phyloP scores from a whole-genome alignment of 306 rosid genomes.

The Malus domestica region DNA sequence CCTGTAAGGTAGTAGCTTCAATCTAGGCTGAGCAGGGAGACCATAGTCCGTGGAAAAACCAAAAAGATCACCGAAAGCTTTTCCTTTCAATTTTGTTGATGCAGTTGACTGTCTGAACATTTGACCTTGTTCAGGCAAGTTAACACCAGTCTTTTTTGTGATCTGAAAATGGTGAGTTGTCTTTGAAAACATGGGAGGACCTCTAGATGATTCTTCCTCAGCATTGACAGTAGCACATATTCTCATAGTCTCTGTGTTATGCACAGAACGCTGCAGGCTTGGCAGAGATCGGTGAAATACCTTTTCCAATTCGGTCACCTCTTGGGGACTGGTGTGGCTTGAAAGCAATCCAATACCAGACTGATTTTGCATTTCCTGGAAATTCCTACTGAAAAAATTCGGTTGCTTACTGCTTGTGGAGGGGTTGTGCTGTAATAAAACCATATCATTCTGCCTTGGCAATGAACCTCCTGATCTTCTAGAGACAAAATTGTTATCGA shows the following conservation, averaged over 20 bases:
- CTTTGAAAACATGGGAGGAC: conserved; percentile 42
- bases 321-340: conserved; percentile 31
- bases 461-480: conserved; percentile 32
- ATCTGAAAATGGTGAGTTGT: conserved; percentile 43
- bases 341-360: conserved; percentile 22
- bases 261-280: conserved; percentile 37
- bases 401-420: conserved; percentile 25
- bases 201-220: conserved; percentile 43
- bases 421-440: conserved; percentile 30
- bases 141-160: conserved; percentile 34
- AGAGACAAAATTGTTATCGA: conserved; percentile 27
- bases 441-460: conserved; percentile 28
- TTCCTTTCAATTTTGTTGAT: conserved; percentile 38
- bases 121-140: conserved; percentile 34
- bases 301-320: conserved; percentile 21
- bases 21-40: conserved; percentile 23
- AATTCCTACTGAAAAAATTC: conserved; percentile 26
- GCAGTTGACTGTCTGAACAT: conserved; percentile 26
- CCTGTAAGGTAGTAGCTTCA: conserved; percentile 41
- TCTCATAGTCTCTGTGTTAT: conserved; percentile 40
- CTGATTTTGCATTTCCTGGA: conserved; percentile 33
- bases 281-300: conserved; percentile 22
- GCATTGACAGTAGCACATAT: conserved; percentile 40
- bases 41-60: conserved; percentile 30
- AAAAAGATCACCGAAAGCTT: conserved; percentile 25